Evolutionary conservation across 2,329 filamentous ascomycete genomes (phyloP).

Genomic region (Gaeumannomyces tritici): DNA sequence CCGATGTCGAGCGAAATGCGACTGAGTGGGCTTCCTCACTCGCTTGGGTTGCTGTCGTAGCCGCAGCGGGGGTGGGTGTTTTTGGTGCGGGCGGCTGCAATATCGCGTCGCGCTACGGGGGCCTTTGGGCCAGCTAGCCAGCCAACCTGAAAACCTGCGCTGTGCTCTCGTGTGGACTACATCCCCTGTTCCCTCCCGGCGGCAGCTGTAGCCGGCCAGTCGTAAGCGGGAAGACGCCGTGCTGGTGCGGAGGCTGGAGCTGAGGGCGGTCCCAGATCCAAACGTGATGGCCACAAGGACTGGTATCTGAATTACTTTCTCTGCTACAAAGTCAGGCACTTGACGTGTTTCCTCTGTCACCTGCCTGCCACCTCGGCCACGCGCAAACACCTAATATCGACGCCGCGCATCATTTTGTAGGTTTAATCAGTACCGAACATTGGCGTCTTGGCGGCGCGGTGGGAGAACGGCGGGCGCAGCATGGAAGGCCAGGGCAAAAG

Average conservation of each 20-base stretch:
- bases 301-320: not conserved
- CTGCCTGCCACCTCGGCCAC: not conserved
- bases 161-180: not conserved
- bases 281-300: too few species aligned
- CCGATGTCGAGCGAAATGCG: not conserved
- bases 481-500: not conserved
- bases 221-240: too few species aligned
- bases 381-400: not conserved
- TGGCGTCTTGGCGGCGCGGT: not conserved
- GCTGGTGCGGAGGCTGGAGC: not conserved
- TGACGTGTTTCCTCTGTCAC: not conserved
- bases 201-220: not conserved
- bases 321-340: not conserved
- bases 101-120: too few species aligned
- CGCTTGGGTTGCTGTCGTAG: not conserved
- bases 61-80: not conserved
- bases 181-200: too few species aligned
- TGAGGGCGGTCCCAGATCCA: not conserved
- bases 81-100: not conserved
- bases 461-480: not conserved
- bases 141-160: too few species aligned
- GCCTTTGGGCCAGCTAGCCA: too few species aligned
- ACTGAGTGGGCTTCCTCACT: not conserved
- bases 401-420: not conserved
- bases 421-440: not conserved